A percentile compares a stretch with the other conserved stretches of the same genome.
phyloP scores from a whole-genome alignment of 2,329 filamentous ascomycete genomes.

The Aspergillus sp. region DNA sequence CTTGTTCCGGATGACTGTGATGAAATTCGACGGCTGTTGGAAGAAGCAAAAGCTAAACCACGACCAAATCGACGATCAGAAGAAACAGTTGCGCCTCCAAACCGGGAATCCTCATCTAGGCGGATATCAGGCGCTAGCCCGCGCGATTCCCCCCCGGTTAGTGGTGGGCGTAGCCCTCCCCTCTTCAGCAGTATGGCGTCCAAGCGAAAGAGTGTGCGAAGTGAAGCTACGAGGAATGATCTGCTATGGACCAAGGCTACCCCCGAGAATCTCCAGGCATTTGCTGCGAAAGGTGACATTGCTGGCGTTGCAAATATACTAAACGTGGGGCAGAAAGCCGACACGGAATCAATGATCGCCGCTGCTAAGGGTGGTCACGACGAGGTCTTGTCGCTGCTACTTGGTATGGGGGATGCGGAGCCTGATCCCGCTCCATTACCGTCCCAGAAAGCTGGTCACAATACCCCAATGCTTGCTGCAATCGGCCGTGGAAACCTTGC shows the following conservation, averaged over 20 bases:
- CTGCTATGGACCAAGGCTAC: slow-evolving; percentile 53
- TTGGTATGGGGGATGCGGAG: slow-evolving; percentile 66
- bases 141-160: slow-evolving; percentile 44
- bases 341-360: slow-evolving; percentile 84
- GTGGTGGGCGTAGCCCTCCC: slow-evolving; percentile 42
- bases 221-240: slow-evolving; percentile 51
- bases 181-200: slow-evolving; percentile 29
- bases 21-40: slow-evolving; percentile 71
- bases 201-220: slow-evolving; percentile 48
- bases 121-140: slow-evolving; percentile 47
- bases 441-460: slow-evolving; percentile 65
- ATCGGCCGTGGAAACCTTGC: slow-evolving; percentile 86
- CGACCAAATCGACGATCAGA: slow-evolving; percentile 46
- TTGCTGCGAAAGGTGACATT: slow-evolving; percentile 52
- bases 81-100: slow-evolving; percentile 37
- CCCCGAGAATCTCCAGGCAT: slow-evolving; percentile 48
- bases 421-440: slow-evolving; percentile 68
- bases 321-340: slow-evolving; percentile 57
- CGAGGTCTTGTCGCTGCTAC: slow-evolving; percentile 75
- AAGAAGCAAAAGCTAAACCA: slow-evolving; percentile 62
- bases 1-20: slow-evolving; percentile 77
- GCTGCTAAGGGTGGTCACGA: slow-evolving; percentile 91
- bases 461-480: slow-evolving; percentile 90
- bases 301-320: slow-evolving; percentile 51
- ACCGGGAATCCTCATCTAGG: slow-evolving; percentile 41